A percentile compares a stretch with the other conserved stretches of the same genome.
Conservation (phyloP, 345 rosid genomes). For the Lepidium didymum region DNA sequence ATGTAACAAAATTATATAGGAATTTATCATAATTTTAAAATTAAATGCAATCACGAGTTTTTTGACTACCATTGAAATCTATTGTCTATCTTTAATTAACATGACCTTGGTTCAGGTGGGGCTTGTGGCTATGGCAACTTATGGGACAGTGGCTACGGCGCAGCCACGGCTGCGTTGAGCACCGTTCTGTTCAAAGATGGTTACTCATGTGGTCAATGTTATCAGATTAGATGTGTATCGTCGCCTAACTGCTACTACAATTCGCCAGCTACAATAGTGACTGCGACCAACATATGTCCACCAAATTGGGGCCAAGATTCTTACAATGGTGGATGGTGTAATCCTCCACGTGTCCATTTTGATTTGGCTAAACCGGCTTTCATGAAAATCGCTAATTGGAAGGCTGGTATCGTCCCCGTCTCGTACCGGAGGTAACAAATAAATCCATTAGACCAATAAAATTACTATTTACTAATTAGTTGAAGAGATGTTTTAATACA, state of each 20-base stretch:
- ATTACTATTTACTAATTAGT: neutral
- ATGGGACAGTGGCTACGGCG: slow-evolving; percentile 55
- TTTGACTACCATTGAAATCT: neutral
- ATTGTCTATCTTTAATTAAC: neutral
- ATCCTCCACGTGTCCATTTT: slow-evolving; percentile 76
- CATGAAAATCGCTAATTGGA: slow-evolving; percentile 80
- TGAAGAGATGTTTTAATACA: neutral
- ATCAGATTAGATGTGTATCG: slow-evolving; percentile 50
- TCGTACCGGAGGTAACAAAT: slow-evolving; percentile 49
- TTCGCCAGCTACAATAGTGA: slow-evolving; percentile 42
- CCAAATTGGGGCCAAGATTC: slow-evolving; percentile 62
- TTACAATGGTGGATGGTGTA: slow-evolving; percentile 85
- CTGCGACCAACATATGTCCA: slow-evolving; percentile 82
- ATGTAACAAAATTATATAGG: too few relatives aligned
- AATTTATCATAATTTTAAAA: too few relatives aligned
- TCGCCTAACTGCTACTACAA: slow-evolving; percentile 45
- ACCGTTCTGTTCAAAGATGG: slow-evolving; percentile 67
- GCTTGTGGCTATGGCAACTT: slow-evolving; percentile 86
- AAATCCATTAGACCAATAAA: neutral
- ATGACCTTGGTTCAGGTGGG: slow-evolving; percentile 43
- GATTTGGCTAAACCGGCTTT: slow-evolving; percentile 88
- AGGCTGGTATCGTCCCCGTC: slow-evolving; percentile 77
- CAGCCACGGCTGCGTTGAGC: slow-evolving; percentile 65
- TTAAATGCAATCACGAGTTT: neutral
- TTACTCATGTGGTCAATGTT: slow-evolving; percentile 70